These are phyloP conservation scores for Vanrija pseudolonga DNA, from an alignment of 1,284 basidiomycete species.

Conservation along the genomic window DNA sequence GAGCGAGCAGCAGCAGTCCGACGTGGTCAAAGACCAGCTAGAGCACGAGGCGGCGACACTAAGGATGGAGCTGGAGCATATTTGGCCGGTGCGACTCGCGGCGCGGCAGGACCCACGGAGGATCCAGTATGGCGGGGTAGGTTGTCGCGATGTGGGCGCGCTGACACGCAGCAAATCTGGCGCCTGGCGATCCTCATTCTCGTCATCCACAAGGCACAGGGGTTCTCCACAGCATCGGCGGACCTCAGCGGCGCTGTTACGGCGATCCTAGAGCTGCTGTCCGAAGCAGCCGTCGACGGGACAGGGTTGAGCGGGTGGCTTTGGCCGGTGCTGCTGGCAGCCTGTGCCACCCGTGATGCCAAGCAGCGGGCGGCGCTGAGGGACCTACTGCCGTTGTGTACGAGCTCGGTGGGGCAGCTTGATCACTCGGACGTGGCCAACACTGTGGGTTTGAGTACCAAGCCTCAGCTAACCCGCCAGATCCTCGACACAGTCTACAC, in stretches of 20 bases:
- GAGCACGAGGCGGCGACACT: conserved; percentile 1
- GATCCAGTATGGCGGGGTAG: conserved; percentile 4
- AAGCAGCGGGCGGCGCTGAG: too few relatives aligned
- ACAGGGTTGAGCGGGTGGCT: conserved; percentile 4
- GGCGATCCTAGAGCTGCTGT: not conserved
- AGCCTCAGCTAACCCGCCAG: not conserved
- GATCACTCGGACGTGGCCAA: not conserved
- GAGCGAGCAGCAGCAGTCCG: not conserved
- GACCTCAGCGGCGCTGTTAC: not conserved
- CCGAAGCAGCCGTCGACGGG: not conserved
- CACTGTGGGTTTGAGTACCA: not conserved
- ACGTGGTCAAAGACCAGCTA: conserved; percentile 2
- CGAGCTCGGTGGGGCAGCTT: not conserved
- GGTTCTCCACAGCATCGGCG: not conserved
- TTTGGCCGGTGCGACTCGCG: conserved; percentile 4
- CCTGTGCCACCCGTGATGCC: not conserved
- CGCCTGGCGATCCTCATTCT: not conserved
- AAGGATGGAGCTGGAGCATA: conserved; percentile 3
- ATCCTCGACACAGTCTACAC: conserved; percentile 1
- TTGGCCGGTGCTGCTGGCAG: conserved; percentile 3
- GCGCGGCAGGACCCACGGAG: not conserved
- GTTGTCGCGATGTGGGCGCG: too few relatives aligned
- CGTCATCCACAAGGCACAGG: conserved; percentile 2
- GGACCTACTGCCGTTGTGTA: too few relatives aligned
- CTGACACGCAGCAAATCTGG: not conserved